Evolutionary conservation across 148 eudicot species (phyloP), one percentile per base, ranked within the genome.

Genomic region (Vaccinium corymbosum): DNA sequence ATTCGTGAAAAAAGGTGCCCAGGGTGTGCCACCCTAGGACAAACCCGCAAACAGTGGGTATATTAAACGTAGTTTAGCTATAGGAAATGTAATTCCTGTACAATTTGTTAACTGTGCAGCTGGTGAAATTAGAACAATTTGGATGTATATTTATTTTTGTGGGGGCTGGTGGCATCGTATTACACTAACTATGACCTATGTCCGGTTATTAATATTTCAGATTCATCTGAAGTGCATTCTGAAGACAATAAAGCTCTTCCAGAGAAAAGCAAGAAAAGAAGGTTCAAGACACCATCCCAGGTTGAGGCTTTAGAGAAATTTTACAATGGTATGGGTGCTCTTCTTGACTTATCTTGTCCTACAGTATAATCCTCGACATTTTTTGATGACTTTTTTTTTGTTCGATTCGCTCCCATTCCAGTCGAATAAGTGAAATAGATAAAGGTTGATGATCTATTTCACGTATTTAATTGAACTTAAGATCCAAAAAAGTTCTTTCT

Each of bases 221-320:
- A 89, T 38, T 87, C 87, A n/a, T 38, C 80, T 80, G 94, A 89
- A 73, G 81, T 84, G 74, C 97, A 87, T 80, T 88, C 90, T 72
- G 93, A 93, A 17, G 98, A 94, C 71, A 91, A 90, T 53, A 93
- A 89, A 82, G 88, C 79, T 57, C 88, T 88, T 84, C 84, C 86
- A 64, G 98, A 94, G 76, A 94, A 91, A 89, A 92, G 90, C 88
- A 91, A 84, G 86, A 88, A 89, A 85, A 88, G 98, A 83, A 93
- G 83, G 85, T 89, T 94, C 68, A 97, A 97, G 90, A 91, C 99
- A 76, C 94, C 89, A 84, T 84, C 90, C 79, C 99, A 97, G 87
- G 88, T 94, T 81, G 90, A 88, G 86, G 98, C 92, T 55, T 88
- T 97, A 81, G 99, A 97, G 85, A 92, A 93, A 14, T 91, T 97